Conservation (phyloP, 108 stramenopile genomes). For the Craspedostauros australis region DNA sequence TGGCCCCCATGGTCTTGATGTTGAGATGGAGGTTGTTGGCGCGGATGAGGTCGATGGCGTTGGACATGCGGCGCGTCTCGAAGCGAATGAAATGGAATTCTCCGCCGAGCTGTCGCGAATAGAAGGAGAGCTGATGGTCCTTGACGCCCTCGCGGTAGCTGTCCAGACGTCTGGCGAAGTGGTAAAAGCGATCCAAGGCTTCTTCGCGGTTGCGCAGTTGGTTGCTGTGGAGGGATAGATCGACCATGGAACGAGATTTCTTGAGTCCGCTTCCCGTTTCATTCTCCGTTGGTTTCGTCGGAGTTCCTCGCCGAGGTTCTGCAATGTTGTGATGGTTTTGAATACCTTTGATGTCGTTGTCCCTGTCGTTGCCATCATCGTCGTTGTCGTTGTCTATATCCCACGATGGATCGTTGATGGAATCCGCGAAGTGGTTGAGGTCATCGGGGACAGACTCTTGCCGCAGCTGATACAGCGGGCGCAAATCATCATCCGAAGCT, state of each 20-base stretch:
- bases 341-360: neutral
- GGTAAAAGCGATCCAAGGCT: constrained; percentile 78
- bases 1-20: constrained; percentile 75
- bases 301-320: neutral
- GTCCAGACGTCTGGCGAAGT: constrained; percentile 68
- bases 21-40: constrained; percentile 72
- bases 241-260: constrained; percentile 60
- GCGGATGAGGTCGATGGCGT: constrained; percentile 88
- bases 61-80: constrained; percentile 88
- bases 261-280: constrained; percentile 4
- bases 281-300: neutral
- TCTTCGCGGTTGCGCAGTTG: constrained; percentile 48
- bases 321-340: neutral
- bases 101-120: constrained; percentile 85
- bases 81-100: constrained; percentile 95
- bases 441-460: constrained; percentile 64
- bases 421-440: constrained; percentile 38
- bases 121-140: constrained; percentile 84
- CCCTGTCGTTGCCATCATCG: neutral
- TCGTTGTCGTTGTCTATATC: neutral
- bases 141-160: constrained; percentile 69
- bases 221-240: constrained; percentile 27
- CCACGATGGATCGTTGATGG: constrained; percentile 8
- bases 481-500: constrained; percentile 44
- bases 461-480: constrained; percentile 28